Base-by-base conservation (phyloP, 257 asterid genomes). In the Solanum rostratum region DNA sequence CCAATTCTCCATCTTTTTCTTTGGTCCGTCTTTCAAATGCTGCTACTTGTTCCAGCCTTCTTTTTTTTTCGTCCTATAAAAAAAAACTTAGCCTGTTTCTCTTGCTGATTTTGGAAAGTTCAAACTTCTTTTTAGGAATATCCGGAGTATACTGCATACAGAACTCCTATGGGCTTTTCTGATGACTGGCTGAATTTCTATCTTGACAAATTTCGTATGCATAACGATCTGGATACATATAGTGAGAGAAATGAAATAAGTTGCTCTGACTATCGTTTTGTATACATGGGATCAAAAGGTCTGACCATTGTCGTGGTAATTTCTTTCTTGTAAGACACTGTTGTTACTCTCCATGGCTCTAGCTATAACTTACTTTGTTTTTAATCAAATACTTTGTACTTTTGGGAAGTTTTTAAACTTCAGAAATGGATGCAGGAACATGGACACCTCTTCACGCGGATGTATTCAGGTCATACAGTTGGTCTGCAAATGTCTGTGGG, bases 361-460 rank as follows among this genome's bases (percentile, higher is more conserved):
- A 5, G 62, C 81, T 15, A 76, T 46, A 50, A 24, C 8, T 46
- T 45, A 24, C 27, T 78, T 50, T 78, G 7, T 18, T 50, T 49
- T 18, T 3, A 27, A 10, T 50, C 63, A 2, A 78, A 5, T 50
- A 78, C 3, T 29, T 29, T 16, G 19, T 50, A 78, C 65, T 78
- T 50, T 78, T 30, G 49, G 43, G 63, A 78, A 50, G 65, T 29
- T 6, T 16, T 50, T 5, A 0, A 78, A 50, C 11, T 18, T 50
- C 10, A 4, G 82, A 78, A 50, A 78, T 11, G 33, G 76, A 39
- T 88, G 84, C 88, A 94, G 99, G 98, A 82, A 92, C 98, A 76
- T 97, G 99, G 98, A 97, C 99, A 54, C 99, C 99, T 53, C 95
- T 94, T 88, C 99, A 97, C 91, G 98, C 99, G 68, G 99, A 97